A percentile compares a stretch with the other conserved stretches of the same genome.
phyloP scores from a whole-genome alignment of 1,139 yeast genomes.

The Candida sanyaensis region DNA sequence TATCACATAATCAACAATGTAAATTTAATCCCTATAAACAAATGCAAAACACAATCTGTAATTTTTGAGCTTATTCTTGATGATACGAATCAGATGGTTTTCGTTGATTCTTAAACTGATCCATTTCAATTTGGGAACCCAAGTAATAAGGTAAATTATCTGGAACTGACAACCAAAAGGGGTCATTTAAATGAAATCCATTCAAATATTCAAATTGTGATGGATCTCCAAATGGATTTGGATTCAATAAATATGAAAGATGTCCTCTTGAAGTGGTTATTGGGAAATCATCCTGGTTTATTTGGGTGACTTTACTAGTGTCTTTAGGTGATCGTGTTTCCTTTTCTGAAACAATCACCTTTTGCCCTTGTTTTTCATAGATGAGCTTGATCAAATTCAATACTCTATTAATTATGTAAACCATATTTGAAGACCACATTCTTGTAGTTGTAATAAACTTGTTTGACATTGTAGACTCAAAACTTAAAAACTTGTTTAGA shows the following conservation, averaged over 20 bases:
- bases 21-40: too few relatives aligned
- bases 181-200: slow-evolving; percentile 37
- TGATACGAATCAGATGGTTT: neutral
- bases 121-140: slow-evolving; percentile 14
- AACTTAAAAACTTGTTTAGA: slow-evolving; percentile 23
- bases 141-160: slow-evolving; percentile 42
- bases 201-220: slow-evolving; percentile 15
- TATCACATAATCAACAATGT: too few relatives aligned
- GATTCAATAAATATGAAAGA: slow-evolving; percentile 11
- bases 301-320: neutral
- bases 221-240: slow-evolving; percentile 15
- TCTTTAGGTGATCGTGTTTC: neutral
- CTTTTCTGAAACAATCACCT: too few relatives aligned
- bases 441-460: slow-evolving; percentile 22
- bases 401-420: slow-evolving; percentile 34
- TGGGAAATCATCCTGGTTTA: slow-evolving; percentile 10
- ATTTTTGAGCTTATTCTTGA: neutral
- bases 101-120: neutral
- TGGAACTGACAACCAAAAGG: slow-evolving; percentile 47
- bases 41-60: neutral
- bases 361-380: slow-evolving; percentile 22
- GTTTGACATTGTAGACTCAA: slow-evolving; percentile 26
- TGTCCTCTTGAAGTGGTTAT: slow-evolving; percentile 14
- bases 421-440: slow-evolving; percentile 42
- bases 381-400: slow-evolving; percentile 31